Conservation (phyloP, 2,329 filamentous ascomycete genomes). For the Phialophora expanda region DNA sequence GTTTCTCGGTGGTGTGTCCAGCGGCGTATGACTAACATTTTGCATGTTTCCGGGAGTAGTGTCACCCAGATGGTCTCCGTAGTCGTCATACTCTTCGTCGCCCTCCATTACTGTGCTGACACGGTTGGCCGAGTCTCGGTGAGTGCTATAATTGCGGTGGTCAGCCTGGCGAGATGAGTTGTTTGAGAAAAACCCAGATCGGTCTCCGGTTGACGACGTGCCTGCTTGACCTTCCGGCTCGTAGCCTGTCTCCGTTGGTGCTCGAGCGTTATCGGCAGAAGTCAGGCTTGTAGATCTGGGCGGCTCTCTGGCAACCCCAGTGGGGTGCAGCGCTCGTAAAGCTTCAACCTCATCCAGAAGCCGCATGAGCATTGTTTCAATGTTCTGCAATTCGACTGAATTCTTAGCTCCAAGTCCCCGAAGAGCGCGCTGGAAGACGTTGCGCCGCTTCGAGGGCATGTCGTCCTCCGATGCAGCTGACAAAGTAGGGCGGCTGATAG, state of each 20-base stretch:
- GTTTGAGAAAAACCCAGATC: constrained; percentile 76
- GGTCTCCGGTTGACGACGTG: constrained; percentile 70
- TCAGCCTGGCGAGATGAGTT: constrained; percentile 44
- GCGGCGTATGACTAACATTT: constrained; percentile 23
- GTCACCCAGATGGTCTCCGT: constrained; percentile 26
- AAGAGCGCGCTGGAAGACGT: constrained; percentile 91
- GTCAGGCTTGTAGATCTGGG: constrained; percentile 58
- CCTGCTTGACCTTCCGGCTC: constrained; percentile 82
- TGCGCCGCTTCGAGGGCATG: constrained; percentile 78
- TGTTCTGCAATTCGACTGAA: constrained; percentile 82
- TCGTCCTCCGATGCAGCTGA: constrained; percentile 62
- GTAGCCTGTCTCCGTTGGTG: constrained; percentile 75
- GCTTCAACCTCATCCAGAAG: constrained; percentile 90
- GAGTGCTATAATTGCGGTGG: constrained; percentile 55
- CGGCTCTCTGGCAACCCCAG: constrained; percentile 41
- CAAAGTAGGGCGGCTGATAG: constrained; percentile 64
- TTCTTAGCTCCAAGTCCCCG: constrained; percentile 89
- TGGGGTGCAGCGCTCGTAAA: constrained; percentile 65
- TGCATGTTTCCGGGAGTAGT: constrained; percentile 28
- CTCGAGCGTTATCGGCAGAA: constrained; percentile 72
- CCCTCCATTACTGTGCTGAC: constrained; percentile 89
- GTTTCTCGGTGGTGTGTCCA: constrained; percentile 29
- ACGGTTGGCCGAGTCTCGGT: constrained; percentile 70
- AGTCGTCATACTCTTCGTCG: constrained; percentile 66
- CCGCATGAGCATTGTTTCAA: constrained; percentile 90